A percentile compares a stretch with the other conserved stretches of the same genome.
Conservation (phyloP, 768 basidiomycete genomes). For the Suillus luteus region DNA sequence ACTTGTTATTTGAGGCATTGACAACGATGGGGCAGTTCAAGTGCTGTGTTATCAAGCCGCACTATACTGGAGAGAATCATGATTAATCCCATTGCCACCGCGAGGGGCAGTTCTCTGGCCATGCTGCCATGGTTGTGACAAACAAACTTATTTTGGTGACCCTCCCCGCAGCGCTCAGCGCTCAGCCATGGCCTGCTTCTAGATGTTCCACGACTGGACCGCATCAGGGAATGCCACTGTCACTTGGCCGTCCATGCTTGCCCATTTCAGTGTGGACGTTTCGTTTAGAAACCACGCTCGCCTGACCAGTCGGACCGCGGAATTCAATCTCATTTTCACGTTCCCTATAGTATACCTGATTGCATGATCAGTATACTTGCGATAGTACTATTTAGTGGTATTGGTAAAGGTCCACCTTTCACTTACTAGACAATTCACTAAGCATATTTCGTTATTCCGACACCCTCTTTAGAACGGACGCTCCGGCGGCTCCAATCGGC, state of each 20-base stretch:
- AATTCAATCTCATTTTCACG: not conserved
- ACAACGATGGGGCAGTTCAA: not conserved
- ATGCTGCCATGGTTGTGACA: constrained; percentile 4
- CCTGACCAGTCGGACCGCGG: not conserved
- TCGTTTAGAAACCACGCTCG: constrained; percentile 1
- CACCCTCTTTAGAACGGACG: not conserved
- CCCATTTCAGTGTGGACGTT: not conserved
- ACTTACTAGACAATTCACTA: not conserved
- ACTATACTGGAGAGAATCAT: not conserved
- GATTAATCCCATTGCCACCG: not conserved
- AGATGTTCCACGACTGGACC: not conserved
- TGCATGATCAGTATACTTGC: constrained; percentile 4
- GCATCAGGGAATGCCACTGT: not conserved
- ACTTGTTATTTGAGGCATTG: not conserved
- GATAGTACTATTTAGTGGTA: not conserved
- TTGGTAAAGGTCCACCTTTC: not conserved
- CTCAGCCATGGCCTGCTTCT: constrained; percentile 8
- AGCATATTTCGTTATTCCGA: not conserved
- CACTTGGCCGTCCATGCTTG: constrained; percentile 7
- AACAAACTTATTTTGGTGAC: not conserved
- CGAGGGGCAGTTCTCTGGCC: not conserved
- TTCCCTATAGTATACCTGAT: not conserved
- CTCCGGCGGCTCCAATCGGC: not conserved
- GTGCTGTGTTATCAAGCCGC: constrained; percentile 4
- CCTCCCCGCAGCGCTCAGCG: not conserved